These are phyloP conservation scores for Candida boleticola DNA, from an alignment of 805 yeast species.

Conservation along the genomic window DNA sequence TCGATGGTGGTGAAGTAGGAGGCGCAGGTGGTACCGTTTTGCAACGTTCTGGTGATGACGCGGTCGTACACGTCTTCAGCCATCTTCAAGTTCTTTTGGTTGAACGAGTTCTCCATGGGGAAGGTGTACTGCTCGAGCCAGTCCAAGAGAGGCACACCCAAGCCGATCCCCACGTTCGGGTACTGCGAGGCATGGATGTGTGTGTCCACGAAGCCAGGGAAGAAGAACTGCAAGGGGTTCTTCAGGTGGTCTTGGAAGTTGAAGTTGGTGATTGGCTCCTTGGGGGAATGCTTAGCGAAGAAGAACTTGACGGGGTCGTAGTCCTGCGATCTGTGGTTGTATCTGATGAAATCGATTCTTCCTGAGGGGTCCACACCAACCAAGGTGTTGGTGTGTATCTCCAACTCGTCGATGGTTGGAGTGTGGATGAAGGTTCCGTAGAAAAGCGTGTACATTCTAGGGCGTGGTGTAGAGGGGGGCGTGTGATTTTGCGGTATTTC, in stretches of 20 bases:
- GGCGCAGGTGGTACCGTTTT: conserved; percentile 87
- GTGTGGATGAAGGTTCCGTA: conserved; percentile 76
- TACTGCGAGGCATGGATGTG: conserved; percentile 47
- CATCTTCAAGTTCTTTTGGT: conserved; percentile 38
- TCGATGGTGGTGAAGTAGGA: conserved; percentile 91
- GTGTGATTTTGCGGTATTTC: too few relatives aligned
- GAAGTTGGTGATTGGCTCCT: conserved; percentile 5
- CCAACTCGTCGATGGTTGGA: conserved; percentile 55
- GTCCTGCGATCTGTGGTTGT: conserved; percentile 12
- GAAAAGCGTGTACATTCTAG: conserved; percentile 45
- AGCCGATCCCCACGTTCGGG: conserved; percentile 61
- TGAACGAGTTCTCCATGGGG: conserved; percentile 75
- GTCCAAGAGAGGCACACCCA: conserved; percentile 78
- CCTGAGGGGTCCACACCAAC: conserved; percentile 66
- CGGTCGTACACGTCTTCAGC: conserved; percentile 65
- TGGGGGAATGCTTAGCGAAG: conserved; percentile 7
- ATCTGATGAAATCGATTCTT: conserved; percentile 40
- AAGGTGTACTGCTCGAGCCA: conserved; percentile 90
- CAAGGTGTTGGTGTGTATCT: conserved; percentile 53
- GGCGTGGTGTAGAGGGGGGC: background rate
- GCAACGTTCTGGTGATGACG: conserved; percentile 67
- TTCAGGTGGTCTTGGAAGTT: conserved; percentile 27
- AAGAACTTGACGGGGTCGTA: conserved; percentile 18
- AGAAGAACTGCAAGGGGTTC: conserved; percentile 54
- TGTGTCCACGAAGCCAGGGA: conserved; percentile 49